Conservation (phyloP, 805 yeast genomes). For the Teunomyces tritomae region DNA sequence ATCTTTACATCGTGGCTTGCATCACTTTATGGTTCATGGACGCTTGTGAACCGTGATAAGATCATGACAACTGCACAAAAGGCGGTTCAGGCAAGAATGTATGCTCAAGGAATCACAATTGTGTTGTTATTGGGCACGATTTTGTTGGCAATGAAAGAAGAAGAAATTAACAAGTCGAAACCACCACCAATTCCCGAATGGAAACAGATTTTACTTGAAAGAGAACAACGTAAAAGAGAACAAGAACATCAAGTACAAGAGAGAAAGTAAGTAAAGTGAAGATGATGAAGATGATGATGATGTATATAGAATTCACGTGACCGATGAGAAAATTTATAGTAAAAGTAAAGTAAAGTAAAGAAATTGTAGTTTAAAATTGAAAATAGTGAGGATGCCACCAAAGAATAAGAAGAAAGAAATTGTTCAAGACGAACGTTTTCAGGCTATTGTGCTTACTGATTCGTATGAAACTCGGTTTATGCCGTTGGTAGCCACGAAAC, state of each 20-base stretch:
- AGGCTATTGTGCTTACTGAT: slow-evolving; percentile 93
- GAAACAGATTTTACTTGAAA: slow-evolving; percentile 12
- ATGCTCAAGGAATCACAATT: slow-evolving; percentile 28
- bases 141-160: slow-evolving; percentile 26
- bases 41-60: slow-evolving; percentile 24
- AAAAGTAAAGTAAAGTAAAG: not conserved
- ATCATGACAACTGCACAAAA: slow-evolving; percentile 25
- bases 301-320: not conserved
- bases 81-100: slow-evolving; percentile 30
- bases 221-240: not conserved
- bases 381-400: slow-evolving; percentile 37
- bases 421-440: slow-evolving; percentile 71
- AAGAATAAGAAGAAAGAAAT: slow-evolving; percentile 54
- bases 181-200: slow-evolving; percentile 25
- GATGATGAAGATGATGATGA: too few species aligned
- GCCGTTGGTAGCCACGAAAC: slow-evolving; percentile 84
- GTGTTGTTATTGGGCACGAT: slow-evolving; percentile 26
- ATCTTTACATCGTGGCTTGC: slow-evolving; percentile 40
- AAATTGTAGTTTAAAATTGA: not conserved
- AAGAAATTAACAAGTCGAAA: slow-evolving; percentile 18
- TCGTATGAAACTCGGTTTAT: slow-evolving; percentile 88
- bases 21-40: slow-evolving; percentile 32
- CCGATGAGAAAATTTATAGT: not conserved
- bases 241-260: not conserved
- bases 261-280: too few species aligned